These are phyloP conservation scores for Fusarium sp. DNA, from an alignment of 2,329 filamentous ascomycete species.

Conservation along the genomic window DNA sequence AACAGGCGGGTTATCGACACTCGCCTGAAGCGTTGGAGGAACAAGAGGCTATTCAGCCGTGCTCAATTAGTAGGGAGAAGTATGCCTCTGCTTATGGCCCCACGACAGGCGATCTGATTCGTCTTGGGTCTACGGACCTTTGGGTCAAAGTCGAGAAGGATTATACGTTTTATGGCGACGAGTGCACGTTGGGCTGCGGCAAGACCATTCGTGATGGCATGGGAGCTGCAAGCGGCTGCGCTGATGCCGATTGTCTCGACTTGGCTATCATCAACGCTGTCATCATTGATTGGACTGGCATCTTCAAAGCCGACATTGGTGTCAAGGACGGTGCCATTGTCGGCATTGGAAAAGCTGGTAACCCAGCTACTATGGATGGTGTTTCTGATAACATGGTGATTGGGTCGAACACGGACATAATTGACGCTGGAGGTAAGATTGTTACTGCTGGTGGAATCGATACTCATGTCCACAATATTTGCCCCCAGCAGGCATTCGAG, in stretches of 20 bases:
- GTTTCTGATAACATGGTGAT: background rate
- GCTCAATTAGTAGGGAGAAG: background rate
- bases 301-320: background rate
- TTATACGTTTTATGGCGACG: background rate
- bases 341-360: background rate
- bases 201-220: background rate
- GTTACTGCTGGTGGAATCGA: background rate
- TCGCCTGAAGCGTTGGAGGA: background rate
- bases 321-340: background rate
- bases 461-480: background rate
- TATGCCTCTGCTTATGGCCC: background rate
- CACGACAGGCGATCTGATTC: background rate
- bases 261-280: background rate
- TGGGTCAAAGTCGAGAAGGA: background rate
- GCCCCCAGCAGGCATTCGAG: background rate
- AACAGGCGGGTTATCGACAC: background rate
- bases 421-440: background rate
- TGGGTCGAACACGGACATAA: background rate
- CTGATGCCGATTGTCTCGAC: background rate
- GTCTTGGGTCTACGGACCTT: background rate
- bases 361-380: background rate
- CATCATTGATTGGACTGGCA: background rate
- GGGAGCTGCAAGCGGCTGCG: background rate
- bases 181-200: background rate
- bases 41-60: background rate